Conservation (phyloP, 2,329 filamentous ascomycete genomes). For the Penicillium sp. region DNA sequence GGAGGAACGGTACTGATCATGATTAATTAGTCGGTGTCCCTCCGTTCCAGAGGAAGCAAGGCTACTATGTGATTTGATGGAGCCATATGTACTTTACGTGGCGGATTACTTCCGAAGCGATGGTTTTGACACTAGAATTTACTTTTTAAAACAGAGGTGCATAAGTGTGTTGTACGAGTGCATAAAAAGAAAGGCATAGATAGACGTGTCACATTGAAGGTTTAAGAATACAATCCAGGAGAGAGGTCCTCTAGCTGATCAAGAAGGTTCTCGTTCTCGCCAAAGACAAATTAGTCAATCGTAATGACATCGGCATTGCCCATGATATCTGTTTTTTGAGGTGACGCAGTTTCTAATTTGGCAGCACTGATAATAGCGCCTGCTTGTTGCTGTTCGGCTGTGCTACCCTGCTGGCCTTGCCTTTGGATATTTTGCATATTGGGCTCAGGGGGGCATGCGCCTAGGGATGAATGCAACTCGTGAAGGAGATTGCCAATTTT, state of each 20-base stretch:
- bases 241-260: conserved; percentile 7
- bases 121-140: not conserved
- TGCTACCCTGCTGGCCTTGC: conserved; percentile 5
- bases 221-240: conserved; percentile 24
- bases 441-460: conserved; percentile 16
- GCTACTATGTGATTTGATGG: not conserved
- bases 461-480: conserved; percentile 33
- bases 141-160: not conserved
- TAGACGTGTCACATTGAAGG: conserved; percentile 14
- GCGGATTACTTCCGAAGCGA: not conserved
- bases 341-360: not conserved
- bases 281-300: conserved; percentile 32
- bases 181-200: not conserved
- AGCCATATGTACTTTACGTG: not conserved
- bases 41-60: not conserved
- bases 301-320: conserved; percentile 36
- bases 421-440: conserved; percentile 7
- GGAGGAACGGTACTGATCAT: conserved; percentile 59
- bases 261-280: not conserved
- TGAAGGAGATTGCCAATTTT: conserved; percentile 35
- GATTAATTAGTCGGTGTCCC: not conserved
- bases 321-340: conserved; percentile 3
- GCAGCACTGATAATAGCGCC: not conserved
- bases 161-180: conserved; percentile 3
- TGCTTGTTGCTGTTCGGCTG: not conserved